These are phyloP conservation scores for Mycena filopes DNA, from an alignment of 768 basidiomycete genomes.

Conservation along the genomic window DNA sequence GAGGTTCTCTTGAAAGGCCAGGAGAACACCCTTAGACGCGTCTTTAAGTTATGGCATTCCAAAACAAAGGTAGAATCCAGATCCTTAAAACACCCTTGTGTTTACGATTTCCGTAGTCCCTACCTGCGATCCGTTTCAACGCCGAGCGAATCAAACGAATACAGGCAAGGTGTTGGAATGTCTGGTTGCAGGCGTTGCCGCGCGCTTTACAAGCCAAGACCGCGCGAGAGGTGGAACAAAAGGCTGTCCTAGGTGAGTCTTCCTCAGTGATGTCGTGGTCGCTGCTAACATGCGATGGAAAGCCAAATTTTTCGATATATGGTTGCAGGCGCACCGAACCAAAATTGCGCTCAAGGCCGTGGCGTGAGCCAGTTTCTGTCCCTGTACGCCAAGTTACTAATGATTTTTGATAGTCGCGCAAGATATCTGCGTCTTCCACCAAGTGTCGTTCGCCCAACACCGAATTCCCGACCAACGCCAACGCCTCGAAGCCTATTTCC, in stretches of 20 bases:
- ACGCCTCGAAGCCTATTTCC: constrained; percentile 42
- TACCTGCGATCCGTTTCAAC: constrained; percentile 84
- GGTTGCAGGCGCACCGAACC: constrained; percentile 75
- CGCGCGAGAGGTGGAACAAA: constrained; percentile 71
- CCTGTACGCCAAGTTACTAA: constrained; percentile 3
- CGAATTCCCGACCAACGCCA: constrained; percentile 39
- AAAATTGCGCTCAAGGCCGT: constrained; percentile 84
- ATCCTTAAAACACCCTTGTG: not conserved
- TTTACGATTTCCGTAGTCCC: constrained; percentile 56
- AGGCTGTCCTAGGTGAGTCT: constrained; percentile 66
- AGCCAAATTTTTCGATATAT: constrained; percentile 70
- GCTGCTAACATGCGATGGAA: constrained; percentile 27
- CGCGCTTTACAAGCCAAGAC: constrained; percentile 70
- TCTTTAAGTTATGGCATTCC: constrained; percentile 79
- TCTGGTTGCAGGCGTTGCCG: constrained; percentile 79
- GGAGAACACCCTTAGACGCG: constrained; percentile 69
- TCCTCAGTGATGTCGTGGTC: not conserved
- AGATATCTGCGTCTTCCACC: constrained; percentile 82
- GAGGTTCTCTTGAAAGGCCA: constrained; percentile 67
- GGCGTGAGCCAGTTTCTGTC: constrained; percentile 65
- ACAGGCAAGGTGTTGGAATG: constrained; percentile 70
- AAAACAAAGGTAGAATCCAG: constrained; percentile 69
- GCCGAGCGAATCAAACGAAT: constrained; percentile 67
- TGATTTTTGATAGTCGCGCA: constrained; percentile 67
- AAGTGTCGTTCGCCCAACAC: constrained; percentile 53